phyloP scores from a whole-genome alignment of 768 basidiomycete species.

The Mrakia gelida region DNA sequence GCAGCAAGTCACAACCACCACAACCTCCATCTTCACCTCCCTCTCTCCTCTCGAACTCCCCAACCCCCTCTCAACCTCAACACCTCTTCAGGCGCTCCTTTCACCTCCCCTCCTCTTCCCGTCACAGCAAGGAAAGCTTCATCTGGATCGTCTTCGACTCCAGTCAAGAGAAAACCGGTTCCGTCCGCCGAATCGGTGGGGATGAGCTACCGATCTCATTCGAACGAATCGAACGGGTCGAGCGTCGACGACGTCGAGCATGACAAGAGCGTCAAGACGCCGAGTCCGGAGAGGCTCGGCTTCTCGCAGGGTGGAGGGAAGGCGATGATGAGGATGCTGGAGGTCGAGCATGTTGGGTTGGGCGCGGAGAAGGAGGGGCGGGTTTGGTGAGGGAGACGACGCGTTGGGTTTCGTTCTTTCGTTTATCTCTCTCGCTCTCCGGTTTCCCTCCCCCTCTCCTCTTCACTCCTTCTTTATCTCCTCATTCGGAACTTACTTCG shows the following conservation, averaged over 20 bases:
- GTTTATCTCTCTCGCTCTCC: no score
- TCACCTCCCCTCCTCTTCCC: neutral
- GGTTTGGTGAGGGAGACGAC: neutral
- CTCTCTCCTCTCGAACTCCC: neutral
- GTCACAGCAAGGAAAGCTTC: neutral
- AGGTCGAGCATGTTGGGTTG: conserved; percentile 1
- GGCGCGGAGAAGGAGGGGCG: neutral
- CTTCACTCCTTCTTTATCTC: neutral
- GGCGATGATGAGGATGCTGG: neutral
- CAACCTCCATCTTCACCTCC: neutral
- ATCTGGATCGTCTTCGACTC: neutral
- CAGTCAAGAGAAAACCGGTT: neutral
- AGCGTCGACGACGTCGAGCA: neutral
- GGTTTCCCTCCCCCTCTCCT: neutral
- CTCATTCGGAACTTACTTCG: no score
- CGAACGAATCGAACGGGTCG: neutral
- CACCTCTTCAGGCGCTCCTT: neutral
- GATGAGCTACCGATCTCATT: neutral
- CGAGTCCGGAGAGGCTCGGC: neutral
- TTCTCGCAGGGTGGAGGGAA: neutral
- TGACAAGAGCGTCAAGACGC: neutral
- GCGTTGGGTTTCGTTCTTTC: neutral
- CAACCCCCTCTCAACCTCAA: neutral
- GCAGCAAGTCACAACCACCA: neutral
- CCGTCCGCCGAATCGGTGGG: neutral